phyloP scores from a whole-genome alignment of 345 rosid species.

The Brassica juncea region DNA sequence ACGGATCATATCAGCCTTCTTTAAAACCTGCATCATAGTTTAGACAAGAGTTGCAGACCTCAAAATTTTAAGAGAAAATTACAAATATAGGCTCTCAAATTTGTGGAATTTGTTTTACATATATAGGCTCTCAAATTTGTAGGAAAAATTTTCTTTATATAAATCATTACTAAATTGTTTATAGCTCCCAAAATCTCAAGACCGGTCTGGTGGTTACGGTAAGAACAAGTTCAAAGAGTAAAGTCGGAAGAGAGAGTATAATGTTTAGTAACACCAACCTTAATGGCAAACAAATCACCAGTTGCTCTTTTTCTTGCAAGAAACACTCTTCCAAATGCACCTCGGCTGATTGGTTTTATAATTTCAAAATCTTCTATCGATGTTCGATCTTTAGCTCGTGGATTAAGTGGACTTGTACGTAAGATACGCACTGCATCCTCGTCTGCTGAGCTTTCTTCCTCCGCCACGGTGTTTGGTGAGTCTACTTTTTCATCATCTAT shows the following conservation, averaged over 20 bases:
- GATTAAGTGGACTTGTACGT: conserved; percentile 83
- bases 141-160: too few relatives aligned
- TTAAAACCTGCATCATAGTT: conserved; percentile 66
- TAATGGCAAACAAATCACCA: conserved; percentile 93
- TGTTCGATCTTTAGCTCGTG: conserved; percentile 78
- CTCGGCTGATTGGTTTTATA: conserved; percentile 95
- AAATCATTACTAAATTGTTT: too few relatives aligned
- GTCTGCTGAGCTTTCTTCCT: conserved; percentile 82
- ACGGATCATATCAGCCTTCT: conserved; percentile 94
- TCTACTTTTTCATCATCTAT: conserved; percentile 82
- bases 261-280: conserved; percentile 50
- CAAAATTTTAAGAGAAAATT: too few relatives aligned
- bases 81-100: too few relatives aligned
- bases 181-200: too few relatives aligned
- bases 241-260: conserved; percentile 15
- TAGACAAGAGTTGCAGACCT: background rate
- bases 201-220: background rate
- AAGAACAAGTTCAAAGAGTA: conserved; percentile 18
- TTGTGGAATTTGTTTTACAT: too few relatives aligned
- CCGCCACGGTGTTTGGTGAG: conserved; percentile 57
- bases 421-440: conserved; percentile 77
- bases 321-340: conserved; percentile 94
- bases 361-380: conserved; percentile 98
- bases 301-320: conserved; percentile 90
- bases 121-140: too few relatives aligned